Evolutionary conservation across 2,329 filamentous ascomycete genomes (phyloP), one percentile per base, ranked within the genome.

Genomic region (Cercospora citrullina): DNA sequence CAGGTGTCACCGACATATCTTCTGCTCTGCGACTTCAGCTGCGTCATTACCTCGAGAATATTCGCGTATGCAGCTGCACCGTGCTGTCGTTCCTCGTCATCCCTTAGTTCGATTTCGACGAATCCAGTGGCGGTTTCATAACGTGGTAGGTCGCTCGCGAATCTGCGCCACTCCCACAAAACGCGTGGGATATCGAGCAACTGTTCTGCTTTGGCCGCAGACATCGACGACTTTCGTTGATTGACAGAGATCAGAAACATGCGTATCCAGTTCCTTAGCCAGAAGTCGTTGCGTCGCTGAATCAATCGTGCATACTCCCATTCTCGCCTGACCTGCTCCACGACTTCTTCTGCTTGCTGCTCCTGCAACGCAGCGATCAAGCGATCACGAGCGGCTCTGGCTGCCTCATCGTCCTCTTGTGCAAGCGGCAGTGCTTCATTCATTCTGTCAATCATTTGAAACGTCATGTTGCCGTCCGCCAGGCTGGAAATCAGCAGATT

Each of bases 401-500:
- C 64, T 12, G 23, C 64, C 23, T 53, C 8, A 0, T 23, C 26
- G 36, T 60, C 57, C 14, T 21, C 7, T 12, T 33, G 26, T n/a
- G n/a, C 21, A 16, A 65, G 30, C 18, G 64, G 55, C 42, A 60
- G 48, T 3, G 70, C 76, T 63, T 74, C 71, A 4, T 62, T 39
- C 73, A 79, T 77, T 31, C 66, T 69, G 5, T 68, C 60, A 9
- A 73, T 58, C 48, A 79, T 72, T 4, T 69, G 45, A 28, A 30
- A 53, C 2, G 61, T 66, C 53, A 45, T 64, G 10, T 70, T 51
- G 16, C 71, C 72, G 2, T 48, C 23, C 31, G 64, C 68, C 16
- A 76, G 66, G 53, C 71, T 76, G 59, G 73, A 74, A 55, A 80
- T 75, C 8, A 79, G 68, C 10, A 66, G 64, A 72, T 83, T 79